phyloP scores from a whole-genome alignment of 2,329 filamentous ascomycete species.

The Colletotrichum eleusines region DNA sequence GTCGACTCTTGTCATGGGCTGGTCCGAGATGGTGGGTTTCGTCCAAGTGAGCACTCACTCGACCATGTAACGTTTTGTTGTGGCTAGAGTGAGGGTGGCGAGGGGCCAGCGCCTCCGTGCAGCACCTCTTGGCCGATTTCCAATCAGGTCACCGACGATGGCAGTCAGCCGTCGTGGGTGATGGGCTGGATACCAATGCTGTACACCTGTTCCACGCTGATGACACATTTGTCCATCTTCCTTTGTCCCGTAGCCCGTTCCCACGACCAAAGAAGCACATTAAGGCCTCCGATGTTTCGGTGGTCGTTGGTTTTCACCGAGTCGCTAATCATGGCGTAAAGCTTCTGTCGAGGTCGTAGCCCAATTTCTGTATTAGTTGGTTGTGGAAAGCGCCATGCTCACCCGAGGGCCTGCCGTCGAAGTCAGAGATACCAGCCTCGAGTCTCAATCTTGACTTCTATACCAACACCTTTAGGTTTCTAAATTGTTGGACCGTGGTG shows the following conservation, averaged over 20 bases:
- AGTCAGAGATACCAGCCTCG: too few relatives aligned
- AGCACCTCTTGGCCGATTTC: neutral
- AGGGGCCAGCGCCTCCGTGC: neutral
- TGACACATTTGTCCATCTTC: neutral
- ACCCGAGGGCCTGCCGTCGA: too few relatives aligned
- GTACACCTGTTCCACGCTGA: neutral
- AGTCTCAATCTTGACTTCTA: too few relatives aligned
- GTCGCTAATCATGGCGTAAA: too few relatives aligned
- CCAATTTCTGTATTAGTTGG: too few relatives aligned
- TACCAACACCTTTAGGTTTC: too few relatives aligned
- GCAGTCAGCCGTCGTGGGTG: neutral
- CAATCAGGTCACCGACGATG: too few relatives aligned
- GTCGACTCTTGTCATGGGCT: neutral
- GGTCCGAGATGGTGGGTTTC: neutral
- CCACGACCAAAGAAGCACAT: neutral
- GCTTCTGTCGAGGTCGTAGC: too few relatives aligned
- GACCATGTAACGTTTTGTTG: conserved; percentile 1
- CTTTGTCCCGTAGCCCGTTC: neutral
- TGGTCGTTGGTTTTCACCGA: too few relatives aligned
- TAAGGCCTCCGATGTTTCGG: too few relatives aligned
- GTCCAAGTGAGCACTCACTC: neutral
- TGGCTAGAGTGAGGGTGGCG: conserved; percentile 1
- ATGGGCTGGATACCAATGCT: neutral
- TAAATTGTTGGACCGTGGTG: too few relatives aligned
- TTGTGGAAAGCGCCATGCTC: too few relatives aligned